Evolutionary conservation across 805 yeast species (phyloP).

Genomic region (Blastobotrys americana): DNA sequence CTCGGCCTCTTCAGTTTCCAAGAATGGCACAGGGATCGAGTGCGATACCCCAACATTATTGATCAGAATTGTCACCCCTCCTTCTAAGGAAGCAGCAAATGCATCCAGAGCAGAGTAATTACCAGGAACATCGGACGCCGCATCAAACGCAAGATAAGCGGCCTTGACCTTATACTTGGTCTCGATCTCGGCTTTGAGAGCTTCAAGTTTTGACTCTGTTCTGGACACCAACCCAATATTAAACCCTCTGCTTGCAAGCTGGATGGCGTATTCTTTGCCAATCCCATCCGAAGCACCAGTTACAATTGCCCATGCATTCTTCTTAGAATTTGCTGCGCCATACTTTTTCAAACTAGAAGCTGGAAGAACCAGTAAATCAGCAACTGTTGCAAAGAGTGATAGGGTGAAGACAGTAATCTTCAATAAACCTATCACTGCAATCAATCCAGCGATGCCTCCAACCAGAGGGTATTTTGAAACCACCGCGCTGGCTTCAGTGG

Average conservation of each 20-base stretch:
- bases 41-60: slow-evolving; percentile 96
- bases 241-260: slow-evolving; percentile 79
- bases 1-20: slow-evolving; percentile 70
- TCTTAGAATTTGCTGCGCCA: slow-evolving; percentile 48
- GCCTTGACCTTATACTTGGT: slow-evolving; percentile 55
- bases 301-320: slow-evolving; percentile 82
- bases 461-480: slow-evolving; percentile 9
- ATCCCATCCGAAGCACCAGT: slow-evolving; percentile 98
- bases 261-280: slow-evolving; percentile 85
- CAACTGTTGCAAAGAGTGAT: slow-evolving; percentile 45
- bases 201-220: slow-evolving; percentile 67
- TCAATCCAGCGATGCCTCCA: slow-evolving; percentile 8
- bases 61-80: slow-evolving; percentile 64
- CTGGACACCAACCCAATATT: slow-evolving; percentile 80
- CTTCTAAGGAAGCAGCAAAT: slow-evolving; percentile 36
- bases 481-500: slow-evolving; percentile 1
- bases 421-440: slow-evolving; percentile 41
- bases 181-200: slow-evolving; percentile 55
- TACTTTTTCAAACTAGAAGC: slow-evolving; percentile 52
- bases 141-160: slow-evolving; percentile 69
- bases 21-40: slow-evolving; percentile 88
- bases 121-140: slow-evolving; percentile 50
- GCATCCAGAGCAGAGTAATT: slow-evolving; percentile 49
- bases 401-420: slow-evolving; percentile 48
- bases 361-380: slow-evolving; percentile 51